Percentiles rank a stretch among this genome's conserved stretches.
Conservation (phyloP, 1,139 yeast genomes). For the Nadsonia commutata region DNA sequence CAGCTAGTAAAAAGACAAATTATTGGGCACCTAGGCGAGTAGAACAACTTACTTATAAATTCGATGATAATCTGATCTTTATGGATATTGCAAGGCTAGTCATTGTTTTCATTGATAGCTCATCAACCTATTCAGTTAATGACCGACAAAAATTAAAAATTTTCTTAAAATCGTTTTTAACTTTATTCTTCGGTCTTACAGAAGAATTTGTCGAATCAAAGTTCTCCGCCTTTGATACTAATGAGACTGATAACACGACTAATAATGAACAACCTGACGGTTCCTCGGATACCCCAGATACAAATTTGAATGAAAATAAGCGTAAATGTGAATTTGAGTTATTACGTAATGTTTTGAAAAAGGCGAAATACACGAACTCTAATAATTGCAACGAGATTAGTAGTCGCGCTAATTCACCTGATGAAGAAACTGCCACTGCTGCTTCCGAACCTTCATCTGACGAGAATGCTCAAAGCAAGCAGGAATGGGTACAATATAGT, state of each 20-base stretch:
- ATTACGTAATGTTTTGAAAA: constrained; percentile 58
- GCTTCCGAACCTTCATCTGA: constrained; percentile 17
- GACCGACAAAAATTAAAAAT: constrained; percentile 70
- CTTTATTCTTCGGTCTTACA: constrained; percentile 40
- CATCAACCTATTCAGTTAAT: constrained; percentile 59
- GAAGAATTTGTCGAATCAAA: constrained; percentile 4
- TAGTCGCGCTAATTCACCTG: constrained; percentile 1
- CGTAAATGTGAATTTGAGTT: constrained; percentile 33
- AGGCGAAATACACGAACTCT: constrained; percentile 29
- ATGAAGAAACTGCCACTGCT: constrained; percentile 10
- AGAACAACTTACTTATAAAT: constrained; percentile 58
- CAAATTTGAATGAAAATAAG: constrained; percentile 6
- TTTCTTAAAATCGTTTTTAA: constrained; percentile 56
- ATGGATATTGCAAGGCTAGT: constrained; percentile 61
- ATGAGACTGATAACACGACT: constrained; percentile 7
- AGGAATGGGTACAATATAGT: constrained; percentile 40
- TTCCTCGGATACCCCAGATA: constrained; percentile 9
- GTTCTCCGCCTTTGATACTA: constrained; percentile 11
- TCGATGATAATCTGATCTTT: constrained; percentile 53
- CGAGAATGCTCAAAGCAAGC: constrained; percentile 45
- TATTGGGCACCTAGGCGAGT: constrained; percentile 71
- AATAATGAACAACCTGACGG: constrained; percentile 12
- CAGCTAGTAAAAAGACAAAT: constrained; percentile 67
- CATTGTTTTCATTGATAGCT: constrained; percentile 52
- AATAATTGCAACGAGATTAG: neutral